Percentiles rank a stretch among this genome's conserved stretches.
These are phyloP conservation scores for Kwoniella mangroviensis DNA, from an alignment of 768 basidiomycete species.

Conservation along the genomic window DNA sequence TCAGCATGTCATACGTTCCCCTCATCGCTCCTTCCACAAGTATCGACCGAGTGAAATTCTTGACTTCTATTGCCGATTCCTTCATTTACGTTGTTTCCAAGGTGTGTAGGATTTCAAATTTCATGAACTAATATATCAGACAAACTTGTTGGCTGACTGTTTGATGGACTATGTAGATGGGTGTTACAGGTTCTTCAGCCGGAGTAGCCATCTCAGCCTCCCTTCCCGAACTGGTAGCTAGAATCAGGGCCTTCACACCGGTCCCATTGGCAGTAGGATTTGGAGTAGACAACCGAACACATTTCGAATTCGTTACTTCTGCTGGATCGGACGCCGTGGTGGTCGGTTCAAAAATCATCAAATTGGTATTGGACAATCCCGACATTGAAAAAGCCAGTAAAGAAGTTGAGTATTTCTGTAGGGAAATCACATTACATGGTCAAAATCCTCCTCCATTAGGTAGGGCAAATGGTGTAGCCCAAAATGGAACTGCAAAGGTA, in stretches of 20 bases:
- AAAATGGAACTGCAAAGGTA: slow-evolving; percentile 13
- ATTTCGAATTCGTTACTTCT: slow-evolving; percentile 81
- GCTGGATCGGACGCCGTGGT: slow-evolving; percentile 96
- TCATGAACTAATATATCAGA: not conserved
- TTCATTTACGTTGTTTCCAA: slow-evolving; percentile 99
- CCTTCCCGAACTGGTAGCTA: slow-evolving; percentile 80
- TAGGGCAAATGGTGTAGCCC: slow-evolving; percentile 36
- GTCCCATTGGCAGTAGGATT: slow-evolving; percentile 95
- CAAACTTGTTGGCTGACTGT: not conserved
- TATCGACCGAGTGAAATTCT: slow-evolving; percentile 81
- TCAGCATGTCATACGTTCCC: slow-evolving; percentile 94
- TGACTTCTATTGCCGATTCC: slow-evolving; percentile 89
- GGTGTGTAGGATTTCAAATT: too few species aligned
- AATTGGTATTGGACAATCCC: slow-evolving; percentile 71
- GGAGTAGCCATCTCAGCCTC: slow-evolving; percentile 69
- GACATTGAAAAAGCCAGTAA: slow-evolving; percentile 56
- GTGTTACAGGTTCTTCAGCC: slow-evolving; percentile 89
- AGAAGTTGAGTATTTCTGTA: slow-evolving; percentile 66
- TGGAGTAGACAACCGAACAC: slow-evolving; percentile 85
- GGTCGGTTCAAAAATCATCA: slow-evolving; percentile 83
- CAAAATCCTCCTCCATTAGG: slow-evolving; percentile 36
- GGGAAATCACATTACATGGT: slow-evolving; percentile 66
- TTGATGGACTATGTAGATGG: slow-evolving; percentile 69
- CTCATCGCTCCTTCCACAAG: slow-evolving; percentile 94
- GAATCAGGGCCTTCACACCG: slow-evolving; percentile 76